These are phyloP conservation scores for Striga hermonthica DNA, from an alignment of 305 asterid genomes.

Conservation along the genomic window DNA sequence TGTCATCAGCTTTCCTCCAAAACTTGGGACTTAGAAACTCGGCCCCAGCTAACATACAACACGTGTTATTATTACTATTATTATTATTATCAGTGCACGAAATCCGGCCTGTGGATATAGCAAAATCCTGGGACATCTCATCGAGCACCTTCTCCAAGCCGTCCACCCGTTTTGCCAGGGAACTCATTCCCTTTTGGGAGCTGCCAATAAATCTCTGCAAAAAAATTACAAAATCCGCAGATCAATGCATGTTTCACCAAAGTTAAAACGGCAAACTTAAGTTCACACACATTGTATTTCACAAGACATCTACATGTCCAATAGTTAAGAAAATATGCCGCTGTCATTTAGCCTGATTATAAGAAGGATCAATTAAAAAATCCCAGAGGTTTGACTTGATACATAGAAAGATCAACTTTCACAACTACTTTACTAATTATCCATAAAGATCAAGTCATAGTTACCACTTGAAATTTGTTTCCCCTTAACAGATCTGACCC, in stretches of 20 bases:
- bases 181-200: slow-evolving; percentile 73
- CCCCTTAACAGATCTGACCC: too few relatives aligned
- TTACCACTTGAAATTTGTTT: too few relatives aligned
- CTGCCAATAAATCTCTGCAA: slow-evolving; percentile 71
- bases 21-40: slow-evolving; percentile 71
- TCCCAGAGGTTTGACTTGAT: neutral
- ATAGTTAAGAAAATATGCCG: too few relatives aligned
- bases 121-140: slow-evolving; percentile 67
- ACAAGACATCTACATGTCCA: too few relatives aligned
- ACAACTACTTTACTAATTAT: too few relatives aligned
- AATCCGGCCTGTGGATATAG: slow-evolving; percentile 39
- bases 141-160: slow-evolving; percentile 76
- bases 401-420: too few relatives aligned
- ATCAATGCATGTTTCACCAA: slow-evolving; percentile 1
- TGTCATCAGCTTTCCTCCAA: slow-evolving; percentile 64
- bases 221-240: neutral
- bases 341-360: too few relatives aligned
- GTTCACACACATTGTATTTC: too few relatives aligned
- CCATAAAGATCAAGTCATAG: too few relatives aligned
- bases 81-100: slow-evolving; percentile 31
- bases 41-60: slow-evolving; percentile 58
- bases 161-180: slow-evolving; percentile 68
- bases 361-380: neutral
- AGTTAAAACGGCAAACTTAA: neutral
- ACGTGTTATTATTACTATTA: slow-evolving; percentile 33